Evolutionary conservation across 768 basidiomycete genomes (phyloP).

Genomic region (Hygrocybe coccinea): DNA sequence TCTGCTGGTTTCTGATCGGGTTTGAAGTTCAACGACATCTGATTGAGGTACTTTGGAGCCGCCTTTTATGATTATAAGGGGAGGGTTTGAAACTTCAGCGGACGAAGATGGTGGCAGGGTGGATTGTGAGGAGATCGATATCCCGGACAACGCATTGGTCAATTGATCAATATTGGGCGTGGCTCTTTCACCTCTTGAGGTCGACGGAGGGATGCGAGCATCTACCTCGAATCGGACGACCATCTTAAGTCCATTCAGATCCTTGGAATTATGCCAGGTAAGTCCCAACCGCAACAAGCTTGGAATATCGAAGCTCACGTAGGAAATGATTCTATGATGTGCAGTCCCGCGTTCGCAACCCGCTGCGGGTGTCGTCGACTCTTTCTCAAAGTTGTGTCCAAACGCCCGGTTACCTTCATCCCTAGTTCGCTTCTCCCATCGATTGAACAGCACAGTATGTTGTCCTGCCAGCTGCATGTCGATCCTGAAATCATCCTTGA

Average conservation of each 20-base stretch:
- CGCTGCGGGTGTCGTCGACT: conserved; percentile 40
- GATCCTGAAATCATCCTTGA: conserved; percentile 55
- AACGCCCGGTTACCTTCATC: conserved; percentile 41
- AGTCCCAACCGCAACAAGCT: neutral
- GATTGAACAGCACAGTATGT: conserved; percentile 55
- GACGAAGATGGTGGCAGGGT: too few relatives aligned
- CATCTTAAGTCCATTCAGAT: conserved; percentile 53
- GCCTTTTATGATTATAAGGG: conserved; percentile 24
- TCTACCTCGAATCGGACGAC: conserved; percentile 58
- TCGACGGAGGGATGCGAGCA: conserved; percentile 33
- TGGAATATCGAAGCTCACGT: conserved; percentile 41
- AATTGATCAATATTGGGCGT: neutral
- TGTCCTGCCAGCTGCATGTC: conserved; percentile 59
- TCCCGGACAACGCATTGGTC: neutral
- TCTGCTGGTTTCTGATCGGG: conserved; percentile 33
- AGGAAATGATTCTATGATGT: conserved; percentile 59
- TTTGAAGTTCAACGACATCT: conserved; percentile 45
- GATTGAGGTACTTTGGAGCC: conserved; percentile 37
- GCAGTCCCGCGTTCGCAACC: conserved; percentile 50
- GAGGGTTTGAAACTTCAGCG: conserved; percentile 3
- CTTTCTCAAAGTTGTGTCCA: conserved; percentile 60
- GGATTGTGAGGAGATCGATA: too few relatives aligned
- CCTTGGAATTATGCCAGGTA: conserved; percentile 31
- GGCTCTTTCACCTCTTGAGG: conserved; percentile 14
- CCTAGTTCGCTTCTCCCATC: conserved; percentile 46